Base-by-base conservation (phyloP, 2,329 filamentous ascomycete species). In the Botrytis medusae region DNA sequence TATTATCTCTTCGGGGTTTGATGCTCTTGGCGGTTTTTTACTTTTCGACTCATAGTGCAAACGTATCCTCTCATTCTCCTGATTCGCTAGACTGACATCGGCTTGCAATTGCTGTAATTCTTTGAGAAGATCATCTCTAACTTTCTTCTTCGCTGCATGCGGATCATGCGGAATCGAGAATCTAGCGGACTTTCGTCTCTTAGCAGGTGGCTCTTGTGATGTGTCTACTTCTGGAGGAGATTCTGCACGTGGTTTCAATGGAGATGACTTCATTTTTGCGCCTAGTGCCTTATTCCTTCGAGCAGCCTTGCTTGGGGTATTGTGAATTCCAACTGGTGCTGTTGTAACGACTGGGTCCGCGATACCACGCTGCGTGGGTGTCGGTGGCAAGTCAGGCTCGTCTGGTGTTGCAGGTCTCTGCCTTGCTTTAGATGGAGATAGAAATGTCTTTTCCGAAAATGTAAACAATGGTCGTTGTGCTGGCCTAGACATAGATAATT, bases 341-440 rank as follows among this genome's bases (percentile, higher is more conserved):
- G 87, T 87, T 61, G 85, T 87, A 42, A 88, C 84, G 1, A 87
- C 83, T 18, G 86, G 84, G 73, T 90, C 88, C 2, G 83, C 82
- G 20, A 86, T 81, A 5, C 84, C 85, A 54, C 82, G 83, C 65
- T 86, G 83, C 44, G 84, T 84, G 0, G 86, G 86, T 0, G 88
- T 88, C 0, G 88, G 88, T 4, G 91, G 91, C 8, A 93, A 84
- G 65, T 91, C 89, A 1, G 90, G 90, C 77, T 92, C 89, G 25
- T 85, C 85, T n/a, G 79, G 46, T 54, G 61, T 44, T 63, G 61
- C 32, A 1, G 51, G 32, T 57, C 60, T 54, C 51, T 68, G n/a
- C 48, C 29, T n/a, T 61, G 68, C 42, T 67, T 51, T 48, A 9
- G 60, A 67, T 37, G 46, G 46, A 37, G 46, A 57, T 46, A 42